phyloP scores from a whole-genome alignment of 257 asterid species.

The Cynanchum wilfordii region DNA sequence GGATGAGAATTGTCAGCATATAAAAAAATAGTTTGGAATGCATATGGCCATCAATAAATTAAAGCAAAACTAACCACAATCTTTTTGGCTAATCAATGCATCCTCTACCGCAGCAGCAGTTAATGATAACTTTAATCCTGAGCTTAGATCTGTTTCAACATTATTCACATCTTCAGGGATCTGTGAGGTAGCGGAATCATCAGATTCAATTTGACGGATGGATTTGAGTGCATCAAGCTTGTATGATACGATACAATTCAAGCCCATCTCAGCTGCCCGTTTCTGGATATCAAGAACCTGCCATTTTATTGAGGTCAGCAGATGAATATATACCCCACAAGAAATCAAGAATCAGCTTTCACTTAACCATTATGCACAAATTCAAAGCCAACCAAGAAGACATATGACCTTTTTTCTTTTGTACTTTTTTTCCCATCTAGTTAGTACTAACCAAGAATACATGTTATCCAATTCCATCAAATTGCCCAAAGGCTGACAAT shows the following conservation, averaged over 20 bases:
- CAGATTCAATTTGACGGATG: slow-evolving; percentile 39
- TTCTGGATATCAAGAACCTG: slow-evolving; percentile 88
- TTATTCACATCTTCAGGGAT: slow-evolving; percentile 24
- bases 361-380: not conserved
- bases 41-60: not conserved
- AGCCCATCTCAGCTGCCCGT: slow-evolving; percentile 78
- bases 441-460: not conserved
- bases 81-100: slow-evolving; percentile 24
- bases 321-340: not conserved
- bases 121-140: slow-evolving; percentile 20
- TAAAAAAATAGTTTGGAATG: not conserved
- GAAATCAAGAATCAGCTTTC: not conserved
- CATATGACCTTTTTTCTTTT: not conserved
- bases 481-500: not conserved
- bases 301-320: slow-evolving; percentile 7
- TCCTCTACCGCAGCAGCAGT: slow-evolving; percentile 29
- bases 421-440: not conserved
- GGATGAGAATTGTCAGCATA: not conserved
- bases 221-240: slow-evolving; percentile 90
- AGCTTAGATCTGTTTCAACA: slow-evolving; percentile 16
- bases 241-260: slow-evolving; percentile 66
- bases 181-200: slow-evolving; percentile 28
- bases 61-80: slow-evolving; percentile 18
- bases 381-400: not conserved
- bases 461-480: not conserved